A percentile compares a stretch with the other conserved stretches of the same genome.
phyloP scores from a whole-genome alignment of 2,329 filamentous ascomycete species.

The Diaporthe caulivora region DNA sequence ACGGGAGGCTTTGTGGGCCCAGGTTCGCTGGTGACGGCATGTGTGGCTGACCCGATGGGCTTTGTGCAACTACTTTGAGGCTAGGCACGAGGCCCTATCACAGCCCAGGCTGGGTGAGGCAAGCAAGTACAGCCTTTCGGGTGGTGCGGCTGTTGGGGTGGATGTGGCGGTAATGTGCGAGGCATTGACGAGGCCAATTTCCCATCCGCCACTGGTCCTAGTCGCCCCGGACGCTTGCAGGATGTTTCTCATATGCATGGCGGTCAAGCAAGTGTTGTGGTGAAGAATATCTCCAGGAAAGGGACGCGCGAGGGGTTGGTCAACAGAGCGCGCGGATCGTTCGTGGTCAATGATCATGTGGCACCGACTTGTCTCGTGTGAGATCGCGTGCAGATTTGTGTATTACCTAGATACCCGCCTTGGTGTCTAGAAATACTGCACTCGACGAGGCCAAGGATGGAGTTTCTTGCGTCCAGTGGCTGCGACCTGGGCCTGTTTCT shows the following conservation, averaged over 20 bases:
- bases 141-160: not conserved
- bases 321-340: not conserved
- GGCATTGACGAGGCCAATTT: slow-evolving; percentile 19
- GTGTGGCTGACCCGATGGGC: not conserved
- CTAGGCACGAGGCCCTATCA: too few species aligned
- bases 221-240: not conserved
- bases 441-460: not conserved
- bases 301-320: not conserved
- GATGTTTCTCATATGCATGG: not conserved
- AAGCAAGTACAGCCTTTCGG: slow-evolving; percentile 3
- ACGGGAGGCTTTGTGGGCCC: not conserved
- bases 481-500: not conserved
- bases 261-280: not conserved
- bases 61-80: not conserved
- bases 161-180: not conserved
- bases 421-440: not conserved
- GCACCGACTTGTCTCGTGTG: not conserved
- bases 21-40: not conserved
- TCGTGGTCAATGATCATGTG: not conserved
- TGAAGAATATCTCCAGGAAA: not conserved
- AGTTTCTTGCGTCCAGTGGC: not conserved
- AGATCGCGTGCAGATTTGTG: not conserved
- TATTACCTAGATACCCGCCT: not conserved
- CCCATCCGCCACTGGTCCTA: not conserved
- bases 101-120: not conserved